Evolutionary conservation across 805 yeast species (phyloP), one percentile per base, ranked within the genome.

Genomic region (Hanseniaspora meyeri): DNA sequence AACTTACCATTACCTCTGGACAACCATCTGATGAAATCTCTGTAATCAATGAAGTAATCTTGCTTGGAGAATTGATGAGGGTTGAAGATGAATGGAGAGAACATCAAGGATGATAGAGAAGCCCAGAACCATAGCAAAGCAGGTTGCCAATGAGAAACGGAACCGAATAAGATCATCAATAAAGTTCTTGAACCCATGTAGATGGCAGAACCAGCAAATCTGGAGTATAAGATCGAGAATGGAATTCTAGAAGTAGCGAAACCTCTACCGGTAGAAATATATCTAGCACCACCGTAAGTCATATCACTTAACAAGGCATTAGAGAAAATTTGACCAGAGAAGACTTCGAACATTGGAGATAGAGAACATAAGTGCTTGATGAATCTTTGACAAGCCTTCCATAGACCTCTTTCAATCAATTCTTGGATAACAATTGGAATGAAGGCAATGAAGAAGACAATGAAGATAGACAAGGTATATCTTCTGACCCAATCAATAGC

Each of bases 41-140:
- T 81, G 79, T 93, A 93, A 71, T 93, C 98, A 69, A 91, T 81
- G 73, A 91, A 88, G 80, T 85, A 91, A 72, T 90, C 97, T 68
- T 83, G 86, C 90, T 95, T 85, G 52, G 96, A 82, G 71, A 90
- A 93, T 76, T 93, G 97, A 74, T 91, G 97, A 49, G 98, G 98
- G 74, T 93, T 93, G 81, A 88, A 93, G 59, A 93, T 67, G 70
- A 91, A 89, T 65, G 98, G 98, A 50, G 97, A 84, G 63, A 88
- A 80, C 73, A 88, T 78, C 73, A 93, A 77, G 3, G 97, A 87
- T 49, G 89, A 77, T 63, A 89, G 75, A 19, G 95, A 85, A 59
- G 93, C 84, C 97, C 97, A 93, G 81, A 93, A 93, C 96, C 97
- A 93, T 61, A 91, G 72, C 64, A 93, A 76, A 45, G 97, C 87